These are phyloP conservation scores for Rhynchospora breviuscula DNA, from an alignment of 176 grass and related monocot species.

Conservation along the genomic window DNA sequence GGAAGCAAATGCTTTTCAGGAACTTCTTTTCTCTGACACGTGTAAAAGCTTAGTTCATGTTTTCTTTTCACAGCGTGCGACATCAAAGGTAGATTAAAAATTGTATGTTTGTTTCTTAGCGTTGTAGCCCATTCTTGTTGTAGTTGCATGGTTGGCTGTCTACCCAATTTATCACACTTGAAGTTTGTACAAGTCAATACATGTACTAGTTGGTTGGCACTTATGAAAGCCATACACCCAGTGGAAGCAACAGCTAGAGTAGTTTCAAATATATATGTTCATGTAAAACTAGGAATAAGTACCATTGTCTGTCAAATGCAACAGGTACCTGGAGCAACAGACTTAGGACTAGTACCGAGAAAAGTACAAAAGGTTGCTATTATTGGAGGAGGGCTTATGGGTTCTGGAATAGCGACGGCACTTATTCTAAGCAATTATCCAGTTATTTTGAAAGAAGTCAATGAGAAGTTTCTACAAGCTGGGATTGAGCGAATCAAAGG, in stretches of 20 bases:
- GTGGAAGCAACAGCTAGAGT: background rate
- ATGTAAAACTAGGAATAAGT: slow-evolving; percentile 6
- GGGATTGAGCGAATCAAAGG: slow-evolving; percentile 81
- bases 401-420: slow-evolving; percentile 88
- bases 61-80: slow-evolving; percentile 77
- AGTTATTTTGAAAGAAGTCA: slow-evolving; percentile 90
- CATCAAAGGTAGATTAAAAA: slow-evolving; percentile 57
- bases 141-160: slow-evolving; percentile 4
- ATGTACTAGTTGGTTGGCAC: slow-evolving; percentile 6
- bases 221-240: background rate
- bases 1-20: slow-evolving; percentile 70
- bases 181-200: background rate
- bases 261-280: slow-evolving; percentile 20
- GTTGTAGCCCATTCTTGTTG: background rate
- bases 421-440: slow-evolving; percentile 84
- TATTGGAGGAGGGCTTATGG: slow-evolving; percentile 82
- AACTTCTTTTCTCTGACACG: slow-evolving; percentile 78
- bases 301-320: slow-evolving; percentile 18
- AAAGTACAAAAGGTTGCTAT: slow-evolving; percentile 74
- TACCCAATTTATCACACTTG: background rate
- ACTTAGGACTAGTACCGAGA: slow-evolving; percentile 67
- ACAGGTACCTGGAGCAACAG: slow-evolving; percentile 79
- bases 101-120: slow-evolving; percentile 1
- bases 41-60: slow-evolving; percentile 90
- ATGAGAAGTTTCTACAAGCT: slow-evolving; percentile 63